Percentiles rank a stretch among this genome's conserved stretches.
Evolutionary conservation across 768 basidiomycete species (phyloP).

Genomic region (Lactarius trivialis): DNA sequence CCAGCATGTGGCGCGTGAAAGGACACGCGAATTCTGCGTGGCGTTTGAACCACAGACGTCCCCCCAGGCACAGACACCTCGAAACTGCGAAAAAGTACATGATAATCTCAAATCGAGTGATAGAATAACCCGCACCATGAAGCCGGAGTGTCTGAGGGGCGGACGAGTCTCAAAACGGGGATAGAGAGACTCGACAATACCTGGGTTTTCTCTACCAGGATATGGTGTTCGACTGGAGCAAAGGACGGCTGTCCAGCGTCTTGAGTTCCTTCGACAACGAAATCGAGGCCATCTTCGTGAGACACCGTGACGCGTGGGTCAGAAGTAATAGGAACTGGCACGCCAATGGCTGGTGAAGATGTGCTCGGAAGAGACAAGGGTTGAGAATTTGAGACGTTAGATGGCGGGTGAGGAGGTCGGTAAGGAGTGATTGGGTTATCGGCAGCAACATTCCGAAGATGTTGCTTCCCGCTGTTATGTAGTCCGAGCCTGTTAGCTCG

Average conservation of each 20-base stretch:
- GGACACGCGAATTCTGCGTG: not conserved
- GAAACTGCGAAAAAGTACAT: conserved; percentile 1
- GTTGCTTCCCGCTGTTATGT: not conserved
- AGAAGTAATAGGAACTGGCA: not conserved
- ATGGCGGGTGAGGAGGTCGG: not conserved
- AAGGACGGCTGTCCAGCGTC: not conserved
- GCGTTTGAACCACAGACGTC: not conserved
- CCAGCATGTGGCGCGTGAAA: conserved; percentile 3
- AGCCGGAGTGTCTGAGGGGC: not conserved
- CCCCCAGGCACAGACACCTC: not conserved
- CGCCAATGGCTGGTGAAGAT: not conserved
- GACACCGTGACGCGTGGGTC: conserved; percentile 4
- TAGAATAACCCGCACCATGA: conserved; percentile 1
- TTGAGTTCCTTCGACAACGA: conserved; percentile 1
- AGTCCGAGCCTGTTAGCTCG: not conserved
- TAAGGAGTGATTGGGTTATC: not conserved
- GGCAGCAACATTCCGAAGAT: conserved; percentile 1
- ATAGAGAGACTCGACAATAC: not conserved
- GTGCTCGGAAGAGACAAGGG: not conserved
- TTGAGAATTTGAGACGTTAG: not conserved
- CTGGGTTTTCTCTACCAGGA: not conserved
- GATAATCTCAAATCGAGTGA: not conserved
- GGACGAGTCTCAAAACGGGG: not conserved
- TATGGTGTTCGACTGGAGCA: not conserved
- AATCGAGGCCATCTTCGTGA: conserved; percentile 7